Percentiles rank a stretch among this genome's conserved stretches.
Evolutionary conservation across 345 rosid species (phyloP).

Genomic region (Diplotaxis tenuifolia): DNA sequence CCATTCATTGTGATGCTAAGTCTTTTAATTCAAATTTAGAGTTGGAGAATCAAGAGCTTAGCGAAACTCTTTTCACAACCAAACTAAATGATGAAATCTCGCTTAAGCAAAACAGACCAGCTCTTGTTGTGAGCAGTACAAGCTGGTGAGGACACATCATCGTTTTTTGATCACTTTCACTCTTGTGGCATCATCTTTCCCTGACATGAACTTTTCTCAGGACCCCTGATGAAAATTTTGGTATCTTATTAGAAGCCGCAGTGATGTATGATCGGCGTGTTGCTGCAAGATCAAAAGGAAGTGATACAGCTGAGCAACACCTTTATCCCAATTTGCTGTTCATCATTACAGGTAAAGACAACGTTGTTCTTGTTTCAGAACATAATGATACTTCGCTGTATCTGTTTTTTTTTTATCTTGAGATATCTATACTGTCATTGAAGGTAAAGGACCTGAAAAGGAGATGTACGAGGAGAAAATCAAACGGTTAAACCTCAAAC

Average conservation of each 20-base stretch:
- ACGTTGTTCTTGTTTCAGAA: not conserved
- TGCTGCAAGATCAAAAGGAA: constrained; percentile 71
- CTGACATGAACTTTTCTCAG: constrained; percentile 43
- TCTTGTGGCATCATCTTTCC: constrained; percentile 9
- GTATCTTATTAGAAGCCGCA: constrained; percentile 92
- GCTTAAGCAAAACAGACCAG: constrained; percentile 74
- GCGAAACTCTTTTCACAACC: constrained; percentile 67
- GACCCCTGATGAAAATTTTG: constrained; percentile 98
- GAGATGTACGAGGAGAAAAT: constrained; percentile 87
- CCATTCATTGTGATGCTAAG: not conserved
- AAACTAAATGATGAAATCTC: constrained; percentile 39
- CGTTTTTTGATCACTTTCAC: constrained; percentile 18
- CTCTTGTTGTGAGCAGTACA: constrained; percentile 95
- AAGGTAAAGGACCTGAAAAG: constrained; percentile 96
- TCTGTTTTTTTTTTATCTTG: constrained; percentile 1
- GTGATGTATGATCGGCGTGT: constrained; percentile 95
- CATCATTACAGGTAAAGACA: constrained; percentile 72
- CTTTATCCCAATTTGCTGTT: constrained; percentile 76
- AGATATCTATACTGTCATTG: constrained; percentile 12
- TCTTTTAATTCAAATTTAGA: constrained; percentile 27
- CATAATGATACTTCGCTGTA: not conserved
- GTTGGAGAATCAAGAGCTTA: constrained; percentile 32
- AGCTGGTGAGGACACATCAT: constrained; percentile 68
- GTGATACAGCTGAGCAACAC: constrained; percentile 52
- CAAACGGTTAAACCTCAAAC: constrained; percentile 64